A percentile compares a stretch with the other conserved stretches of the same genome.
Evolutionary conservation across 495 filamentous ascomycete genomes (phyloP).

Genomic region (Tetracladium setigerum): DNA sequence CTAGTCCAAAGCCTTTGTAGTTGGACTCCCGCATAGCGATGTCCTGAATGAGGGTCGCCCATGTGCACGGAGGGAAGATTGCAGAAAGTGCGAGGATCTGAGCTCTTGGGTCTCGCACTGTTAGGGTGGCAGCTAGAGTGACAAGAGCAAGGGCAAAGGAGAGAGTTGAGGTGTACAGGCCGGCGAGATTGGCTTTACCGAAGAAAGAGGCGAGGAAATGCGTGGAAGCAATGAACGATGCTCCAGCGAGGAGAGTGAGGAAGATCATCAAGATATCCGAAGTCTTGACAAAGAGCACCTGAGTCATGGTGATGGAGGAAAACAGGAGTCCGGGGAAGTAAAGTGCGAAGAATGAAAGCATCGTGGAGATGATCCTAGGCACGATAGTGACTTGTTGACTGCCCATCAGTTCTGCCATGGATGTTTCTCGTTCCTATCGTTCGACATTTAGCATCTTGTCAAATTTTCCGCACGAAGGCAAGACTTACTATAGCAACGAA

Average conservation of each 20-base stretch:
- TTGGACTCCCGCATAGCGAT: conserved; percentile 11
- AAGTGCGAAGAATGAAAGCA: conserved; percentile 32
- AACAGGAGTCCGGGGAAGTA: conserved; percentile 38
- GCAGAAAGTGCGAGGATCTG: conserved; percentile 6
- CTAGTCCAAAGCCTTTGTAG: conserved; percentile 2
- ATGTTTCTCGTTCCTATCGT: conserved; percentile 13
- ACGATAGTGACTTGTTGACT: conserved; percentile 16
- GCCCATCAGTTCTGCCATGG: conserved; percentile 16
- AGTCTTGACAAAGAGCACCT: conserved; percentile 30
- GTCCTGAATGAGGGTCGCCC: conserved; percentile 14
- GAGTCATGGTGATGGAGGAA: conserved; percentile 27
- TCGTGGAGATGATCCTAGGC: conserved; percentile 12
- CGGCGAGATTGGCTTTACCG: conserved; percentile 37
- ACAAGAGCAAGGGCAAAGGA: conserved; percentile 36
- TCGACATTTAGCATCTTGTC: no score
- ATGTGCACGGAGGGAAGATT: conserved; percentile 14
- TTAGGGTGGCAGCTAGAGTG: not conserved
- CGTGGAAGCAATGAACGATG: conserved; percentile 32
- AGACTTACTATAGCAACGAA: conserved; percentile 9
- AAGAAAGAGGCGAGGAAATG: conserved; percentile 36
- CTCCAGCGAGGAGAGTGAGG: conserved; percentile 31
- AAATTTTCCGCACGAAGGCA: no score
- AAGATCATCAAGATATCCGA: conserved; percentile 30
- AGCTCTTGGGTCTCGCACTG: not conserved
- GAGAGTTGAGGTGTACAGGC: conserved; percentile 32